Conservation (phyloP, 352 stramenopile species). For the Phytophthora vignae region DNA sequence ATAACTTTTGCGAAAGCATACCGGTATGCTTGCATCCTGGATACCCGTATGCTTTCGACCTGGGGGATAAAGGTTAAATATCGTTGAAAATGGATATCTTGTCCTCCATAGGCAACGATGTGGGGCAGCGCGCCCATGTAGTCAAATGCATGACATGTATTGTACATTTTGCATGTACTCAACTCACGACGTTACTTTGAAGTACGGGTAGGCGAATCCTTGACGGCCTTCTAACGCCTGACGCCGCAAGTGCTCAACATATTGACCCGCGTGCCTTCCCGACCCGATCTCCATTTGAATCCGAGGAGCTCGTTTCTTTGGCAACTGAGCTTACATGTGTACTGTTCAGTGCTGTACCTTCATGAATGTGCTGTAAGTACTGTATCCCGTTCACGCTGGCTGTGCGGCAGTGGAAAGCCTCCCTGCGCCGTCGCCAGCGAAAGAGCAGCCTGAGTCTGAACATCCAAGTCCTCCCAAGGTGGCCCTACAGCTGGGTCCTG, state of each 20-base stretch:
- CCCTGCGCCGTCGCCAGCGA: conserved; percentile 2
- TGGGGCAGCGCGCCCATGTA: background rate
- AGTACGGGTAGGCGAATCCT: background rate
- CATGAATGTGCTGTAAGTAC: no score
- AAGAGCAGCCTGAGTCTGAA: conserved; percentile 7
- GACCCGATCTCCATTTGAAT: conserved; percentile 15
- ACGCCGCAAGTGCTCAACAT: conserved; percentile 9
- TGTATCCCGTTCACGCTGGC: conserved; percentile 4
- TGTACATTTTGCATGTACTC: background rate
- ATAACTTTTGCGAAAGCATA: no score
- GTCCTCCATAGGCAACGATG: no score
- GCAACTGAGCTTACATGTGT: background rate
- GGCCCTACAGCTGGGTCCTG: conserved; percentile 9
- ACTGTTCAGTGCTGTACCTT: no score
- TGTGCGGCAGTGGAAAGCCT: conserved; percentile 32
- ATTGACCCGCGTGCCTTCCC: conserved; percentile 1
- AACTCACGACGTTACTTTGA: background rate
- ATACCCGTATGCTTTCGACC: no score
- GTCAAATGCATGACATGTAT: background rate
- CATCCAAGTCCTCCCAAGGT: background rate
- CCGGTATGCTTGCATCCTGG: no score
- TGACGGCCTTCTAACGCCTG: background rate
- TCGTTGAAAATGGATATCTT: no score
- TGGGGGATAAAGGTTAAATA: no score
- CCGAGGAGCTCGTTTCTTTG: conserved; percentile 21